These are phyloP conservation scores for Hyaloscypha hepaticicola DNA, from an alignment of 495 filamentous ascomycete species.

Conservation along the genomic window DNA sequence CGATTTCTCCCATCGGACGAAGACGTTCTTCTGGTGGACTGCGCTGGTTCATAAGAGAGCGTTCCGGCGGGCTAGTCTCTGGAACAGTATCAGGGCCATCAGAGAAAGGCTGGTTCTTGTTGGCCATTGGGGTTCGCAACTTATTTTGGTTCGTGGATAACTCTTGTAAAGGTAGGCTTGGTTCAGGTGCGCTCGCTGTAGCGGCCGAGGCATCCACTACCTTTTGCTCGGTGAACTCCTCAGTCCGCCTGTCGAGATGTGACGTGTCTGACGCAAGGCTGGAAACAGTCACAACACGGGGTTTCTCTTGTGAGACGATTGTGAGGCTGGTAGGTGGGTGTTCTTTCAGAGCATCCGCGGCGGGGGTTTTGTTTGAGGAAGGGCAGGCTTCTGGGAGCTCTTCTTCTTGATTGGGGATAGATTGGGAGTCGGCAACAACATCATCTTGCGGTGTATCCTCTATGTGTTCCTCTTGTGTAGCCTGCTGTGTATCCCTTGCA, in stretches of 20 bases:
- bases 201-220: neutral
- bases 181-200: neutral
- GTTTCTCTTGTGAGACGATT: neutral
- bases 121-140: conserved; percentile 11
- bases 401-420: neutral
- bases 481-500: conserved; percentile 24
- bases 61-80: conserved; percentile 28
- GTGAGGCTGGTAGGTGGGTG: neutral
- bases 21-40: conserved; percentile 16
- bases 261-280: neutral
- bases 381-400: neutral
- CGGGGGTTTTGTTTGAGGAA: neutral
- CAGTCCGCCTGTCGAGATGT: neutral
- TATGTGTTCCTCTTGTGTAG: conserved; percentile 10
- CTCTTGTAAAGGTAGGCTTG: conserved; percentile 21
- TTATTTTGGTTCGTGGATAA: conserved; percentile 21
- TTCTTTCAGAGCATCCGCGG: neutral
- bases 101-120: conserved; percentile 12
- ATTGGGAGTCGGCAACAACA: conserved; percentile 28
- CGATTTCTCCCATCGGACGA: conserved; percentile 27
- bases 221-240: neutral
- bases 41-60: neutral
- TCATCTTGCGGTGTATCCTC: conserved; percentile 26
- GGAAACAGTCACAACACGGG: neutral
- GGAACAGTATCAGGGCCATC: conserved; percentile 20